These are phyloP conservation scores for Crepidotus variabilis DNA, from an alignment of 768 basidiomycete species.

Conservation along the genomic window DNA sequence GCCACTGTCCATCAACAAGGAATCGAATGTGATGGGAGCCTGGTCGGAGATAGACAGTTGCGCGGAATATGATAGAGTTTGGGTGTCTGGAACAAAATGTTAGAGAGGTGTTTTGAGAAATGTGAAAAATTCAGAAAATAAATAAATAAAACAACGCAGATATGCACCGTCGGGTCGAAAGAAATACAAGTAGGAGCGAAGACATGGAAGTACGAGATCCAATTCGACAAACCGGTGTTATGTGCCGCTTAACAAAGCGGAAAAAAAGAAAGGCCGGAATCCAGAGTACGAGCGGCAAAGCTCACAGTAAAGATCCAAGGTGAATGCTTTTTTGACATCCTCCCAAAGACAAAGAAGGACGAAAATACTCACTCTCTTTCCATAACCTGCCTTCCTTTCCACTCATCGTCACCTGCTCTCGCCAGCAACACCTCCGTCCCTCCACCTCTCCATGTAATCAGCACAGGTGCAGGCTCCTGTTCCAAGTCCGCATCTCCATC, in stretches of 20 bases:
- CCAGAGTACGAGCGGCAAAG: too few species aligned
- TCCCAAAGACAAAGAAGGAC: conserved; percentile 7
- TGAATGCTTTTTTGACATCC: too few species aligned
- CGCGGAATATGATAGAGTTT: conserved; percentile 27
- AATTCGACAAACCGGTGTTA: too few species aligned
- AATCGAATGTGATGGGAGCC: conserved; percentile 95
- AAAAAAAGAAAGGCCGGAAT: too few species aligned
- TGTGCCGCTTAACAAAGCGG: too few species aligned
- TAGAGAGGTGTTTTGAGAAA: conserved; percentile 1
- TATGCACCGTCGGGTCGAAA: not conserved
- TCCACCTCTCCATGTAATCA: conserved; percentile 63
- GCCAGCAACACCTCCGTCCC: conserved; percentile 64
- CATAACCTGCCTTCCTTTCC: conserved; percentile 69
- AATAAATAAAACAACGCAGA: conserved; percentile 6
- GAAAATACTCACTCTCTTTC: conserved; percentile 49
- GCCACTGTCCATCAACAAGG: conserved; percentile 88
- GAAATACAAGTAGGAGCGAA: not conserved
- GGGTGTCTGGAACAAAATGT: conserved; percentile 21
- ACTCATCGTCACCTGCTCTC: conserved; percentile 71
- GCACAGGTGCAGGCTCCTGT: conserved; percentile 36
- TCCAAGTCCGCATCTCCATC: conserved; percentile 17
- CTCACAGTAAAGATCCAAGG: too few species aligned
- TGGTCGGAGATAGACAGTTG: conserved; percentile 59
- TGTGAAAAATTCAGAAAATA: conserved; percentile 5
- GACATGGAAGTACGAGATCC: too few species aligned